A percentile compares a stretch with the other conserved stretches of the same genome.
phyloP scores from a whole-genome alignment of 1,139 yeast species.

The Spathaspora sp. region DNA sequence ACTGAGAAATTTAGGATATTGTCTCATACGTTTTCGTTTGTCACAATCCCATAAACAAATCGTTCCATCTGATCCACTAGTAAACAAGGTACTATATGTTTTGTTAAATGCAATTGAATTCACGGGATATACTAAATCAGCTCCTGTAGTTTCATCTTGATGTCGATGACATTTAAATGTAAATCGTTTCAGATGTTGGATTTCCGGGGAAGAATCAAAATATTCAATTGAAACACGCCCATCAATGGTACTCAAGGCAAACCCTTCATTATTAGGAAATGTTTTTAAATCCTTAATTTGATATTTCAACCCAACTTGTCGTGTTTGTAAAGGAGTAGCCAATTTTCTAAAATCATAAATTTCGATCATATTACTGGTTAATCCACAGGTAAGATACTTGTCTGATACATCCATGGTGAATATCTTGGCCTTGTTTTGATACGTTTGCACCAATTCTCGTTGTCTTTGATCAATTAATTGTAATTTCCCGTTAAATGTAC shows the following conservation, averaged over 20 bases:
- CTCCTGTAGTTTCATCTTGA: slow-evolving; percentile 38
- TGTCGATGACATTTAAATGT: slow-evolving; percentile 84
- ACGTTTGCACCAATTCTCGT: slow-evolving; percentile 13
- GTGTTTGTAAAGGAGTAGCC: slow-evolving; percentile 43
- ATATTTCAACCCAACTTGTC: slow-evolving; percentile 73
- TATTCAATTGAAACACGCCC: slow-evolving; percentile 85
- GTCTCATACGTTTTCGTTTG: slow-evolving; percentile 59
- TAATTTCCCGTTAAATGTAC: slow-evolving; percentile 55
- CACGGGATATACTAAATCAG: slow-evolving; percentile 74
- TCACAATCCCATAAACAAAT: slow-evolving; percentile 78
- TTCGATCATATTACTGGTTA: slow-evolving; percentile 54
- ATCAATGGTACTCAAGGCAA: slow-evolving; percentile 78
- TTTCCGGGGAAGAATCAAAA: slow-evolving; percentile 50
- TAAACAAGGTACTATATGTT: slow-evolving; percentile 50
- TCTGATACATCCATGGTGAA: slow-evolving; percentile 61
- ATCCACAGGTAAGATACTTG: slow-evolving; percentile 53
- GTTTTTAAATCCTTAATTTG: slow-evolving; percentile 65
- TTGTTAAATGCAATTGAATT: slow-evolving; percentile 63
- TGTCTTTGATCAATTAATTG: slow-evolving; percentile 35
- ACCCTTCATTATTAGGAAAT: slow-evolving; percentile 60
- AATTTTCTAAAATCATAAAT: slow-evolving; percentile 57
- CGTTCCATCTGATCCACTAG: slow-evolving; percentile 79
- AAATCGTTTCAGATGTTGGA: slow-evolving; percentile 50
- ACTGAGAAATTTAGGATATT: slow-evolving; percentile 46
- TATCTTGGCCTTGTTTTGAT: slow-evolving; percentile 35